Conservation (phyloP, 352 stramenopile species). For the Pythium phragmitis region DNA sequence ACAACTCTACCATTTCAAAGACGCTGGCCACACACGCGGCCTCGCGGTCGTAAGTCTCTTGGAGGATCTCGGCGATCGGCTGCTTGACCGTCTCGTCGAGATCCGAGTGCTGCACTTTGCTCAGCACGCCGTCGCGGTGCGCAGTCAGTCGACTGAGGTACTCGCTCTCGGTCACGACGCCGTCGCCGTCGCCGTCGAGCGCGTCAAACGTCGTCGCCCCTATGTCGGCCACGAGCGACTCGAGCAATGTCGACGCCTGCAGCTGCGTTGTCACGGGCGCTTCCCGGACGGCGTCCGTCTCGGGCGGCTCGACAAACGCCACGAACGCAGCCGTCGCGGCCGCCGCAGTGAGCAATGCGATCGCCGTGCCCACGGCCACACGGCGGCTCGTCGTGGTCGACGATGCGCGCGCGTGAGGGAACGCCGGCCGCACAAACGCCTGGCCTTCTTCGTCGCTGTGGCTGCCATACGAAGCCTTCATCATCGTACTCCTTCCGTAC, state of each 20-base stretch:
- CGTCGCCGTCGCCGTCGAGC: constrained; percentile 20
- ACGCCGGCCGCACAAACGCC: constrained; percentile 16
- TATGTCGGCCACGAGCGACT: not conserved
- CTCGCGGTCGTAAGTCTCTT: constrained; percentile 16
- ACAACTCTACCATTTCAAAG: constrained; percentile 13
- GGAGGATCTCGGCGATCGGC: constrained; percentile 14
- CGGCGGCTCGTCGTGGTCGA: constrained; percentile 2
- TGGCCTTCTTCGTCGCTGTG: constrained; percentile 23
- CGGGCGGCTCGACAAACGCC: not conserved
- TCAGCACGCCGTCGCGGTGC: constrained; percentile 17
- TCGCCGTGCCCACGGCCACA: constrained; percentile 8
- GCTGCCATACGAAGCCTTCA: constrained; percentile 21
- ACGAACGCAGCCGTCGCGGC: constrained; percentile 15
- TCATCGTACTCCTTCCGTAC: not conserved
- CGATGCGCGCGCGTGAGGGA: not conserved
- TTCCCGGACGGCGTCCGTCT: not conserved
- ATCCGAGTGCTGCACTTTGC: constrained; percentile 20
- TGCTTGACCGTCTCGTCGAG: constrained; percentile 17
- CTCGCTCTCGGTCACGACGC: constrained; percentile 24
- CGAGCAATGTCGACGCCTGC: not conserved
- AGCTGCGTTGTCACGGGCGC: not conserved
- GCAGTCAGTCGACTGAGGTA: constrained; percentile 9
- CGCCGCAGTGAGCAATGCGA: constrained; percentile 9
- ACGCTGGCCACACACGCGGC: constrained; percentile 17
- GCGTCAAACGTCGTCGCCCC: constrained; percentile 8